Base-by-base conservation (phyloP, 2,329 filamentous ascomycete genomes). In the Alternaria novae-zelandiae region DNA sequence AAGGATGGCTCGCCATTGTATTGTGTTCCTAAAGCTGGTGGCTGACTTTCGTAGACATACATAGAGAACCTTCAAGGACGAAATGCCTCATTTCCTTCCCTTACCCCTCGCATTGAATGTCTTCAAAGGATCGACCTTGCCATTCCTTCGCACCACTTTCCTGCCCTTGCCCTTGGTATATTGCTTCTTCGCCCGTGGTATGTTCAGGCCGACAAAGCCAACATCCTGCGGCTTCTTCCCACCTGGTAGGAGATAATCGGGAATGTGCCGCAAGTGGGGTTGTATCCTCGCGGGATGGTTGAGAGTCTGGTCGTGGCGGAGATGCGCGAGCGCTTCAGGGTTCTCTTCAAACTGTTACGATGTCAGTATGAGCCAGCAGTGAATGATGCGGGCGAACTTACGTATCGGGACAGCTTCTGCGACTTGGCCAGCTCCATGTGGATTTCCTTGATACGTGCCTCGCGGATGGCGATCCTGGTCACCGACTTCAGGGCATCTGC, bases 401-500 rank as follows among this genome's bases (percentile, higher is more conserved):
- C 70, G 49, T 74, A 74, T 56, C 69, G 68, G 3, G 70, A 74
- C 21, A 99, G 84, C 81, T 97, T 97, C 76, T 98, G 95, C 69
- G 91, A 95, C 83, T 97, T 96, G 72, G 97, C 85, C 12, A 99
- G 85, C 79, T 98, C 96, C 78, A 95, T 90, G 57, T 93, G 88
- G 60, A 99, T 86, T 81, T 99, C 95, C 63, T 92, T 88, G 10
- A 93, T 92, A 54, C 96, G 88, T 3, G 96, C 95, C 83, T 97
- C 94, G 68, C 95, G 91, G 47, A 99, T 89, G 0, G 95, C 92
- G 25, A 97, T 91, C 62, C 92, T 89, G 10, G 96, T 99, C 3
- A 99, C 94, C 0, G 94, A 91, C 66, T 94, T 89, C 44, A 99
- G 84, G 0, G 95, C 96, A 78, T 98, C 96, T 57, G 93, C 92